Conservation (phyloP, 2,329 filamentous ascomycete species). For the Lachnellula occidentalis region DNA sequence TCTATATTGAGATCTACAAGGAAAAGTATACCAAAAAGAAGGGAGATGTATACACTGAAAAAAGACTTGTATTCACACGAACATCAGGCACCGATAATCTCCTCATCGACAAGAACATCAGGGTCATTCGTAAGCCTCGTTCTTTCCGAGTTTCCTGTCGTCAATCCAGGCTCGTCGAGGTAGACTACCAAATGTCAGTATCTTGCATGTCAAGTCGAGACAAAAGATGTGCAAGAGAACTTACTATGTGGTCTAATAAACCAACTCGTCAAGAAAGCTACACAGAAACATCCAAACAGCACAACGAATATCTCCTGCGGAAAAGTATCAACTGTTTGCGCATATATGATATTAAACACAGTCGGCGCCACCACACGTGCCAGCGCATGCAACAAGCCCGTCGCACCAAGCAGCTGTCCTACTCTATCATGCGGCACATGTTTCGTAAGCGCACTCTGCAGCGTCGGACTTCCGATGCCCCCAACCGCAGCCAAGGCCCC, state of each 20-base stretch:
- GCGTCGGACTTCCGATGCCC: slow-evolving; percentile 77
- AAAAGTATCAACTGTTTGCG: slow-evolving; percentile 69
- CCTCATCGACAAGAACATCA: slow-evolving; percentile 6
- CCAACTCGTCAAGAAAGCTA: slow-evolving; percentile 62
- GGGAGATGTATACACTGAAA: neutral
- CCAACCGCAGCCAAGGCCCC: slow-evolving; percentile 73
- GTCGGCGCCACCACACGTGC: slow-evolving; percentile 74
- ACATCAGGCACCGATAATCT: slow-evolving; percentile 3
- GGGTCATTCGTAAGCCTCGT: neutral
- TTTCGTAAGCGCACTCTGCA: slow-evolving; percentile 82
- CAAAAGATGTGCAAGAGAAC: slow-evolving; percentile 32
- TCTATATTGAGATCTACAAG: no score
- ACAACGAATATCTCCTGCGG: slow-evolving; percentile 81
- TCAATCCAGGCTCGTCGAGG: neutral
- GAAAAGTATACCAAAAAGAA: neutral
- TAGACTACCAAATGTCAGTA: slow-evolving; percentile 8
- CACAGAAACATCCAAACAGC: slow-evolving; percentile 58
- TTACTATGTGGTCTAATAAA: slow-evolving; percentile 70
- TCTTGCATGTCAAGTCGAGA: neutral
- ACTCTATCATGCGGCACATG: slow-evolving; percentile 79
- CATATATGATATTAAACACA: slow-evolving; percentile 82
- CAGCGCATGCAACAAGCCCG: slow-evolving; percentile 78
- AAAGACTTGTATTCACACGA: neutral
- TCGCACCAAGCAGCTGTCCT: slow-evolving; percentile 83
- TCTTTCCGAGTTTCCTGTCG: neutral